Evolutionary conservation across 2,329 filamentous ascomycete species (phyloP), one percentile per base, ranked within the genome.

Genomic region (Colletotrichum zoysiae): DNA sequence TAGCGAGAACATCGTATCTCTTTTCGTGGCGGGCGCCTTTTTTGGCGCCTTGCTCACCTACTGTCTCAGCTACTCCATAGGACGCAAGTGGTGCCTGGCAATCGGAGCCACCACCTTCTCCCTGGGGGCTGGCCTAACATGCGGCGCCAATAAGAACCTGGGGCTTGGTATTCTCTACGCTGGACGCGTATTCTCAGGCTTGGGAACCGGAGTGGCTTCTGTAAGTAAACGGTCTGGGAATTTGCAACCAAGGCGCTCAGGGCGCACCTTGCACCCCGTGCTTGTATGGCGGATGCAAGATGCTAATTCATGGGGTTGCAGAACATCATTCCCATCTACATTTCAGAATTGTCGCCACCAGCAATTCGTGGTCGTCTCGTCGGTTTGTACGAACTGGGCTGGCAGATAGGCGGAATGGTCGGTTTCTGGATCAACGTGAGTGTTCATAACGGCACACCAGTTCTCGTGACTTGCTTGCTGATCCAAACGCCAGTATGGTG

Each of bases 11-110:
- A 91, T 92, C 61, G 89, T 92, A 50, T 91, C 88, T 12, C 85
- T 88, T 57, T 92, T 91, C 79, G 90, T 92, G 78, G 91, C 90
- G 12, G 91, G 91, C 64, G 90, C 90, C 30, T 92, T 93, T 80
- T 92, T 93, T 73, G 91, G 91, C 16, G 86, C 90, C 1, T 82
- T 91, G 64, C 83, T 88, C 67, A 88, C 86, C 30, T 92, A 91
- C 74, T 84, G 84, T 2, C 83, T 86, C n/a, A 87, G 86, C 20
- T 88, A 88, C 79, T 90, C 85, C 77, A 82, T 87, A 72, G 90
- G 89, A 18, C 84, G 90, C 58, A 86, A 85, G 75, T 82, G 80
- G 71, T 86, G 85, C 60, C 81, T 92, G 18, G 71, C 76, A 5
- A 79, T 87, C 61, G 75, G 76, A 5, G 77, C 77, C 0, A 76